Base-by-base conservation (phyloP, 73 alveolate species). In the Symbiodinium pilosum region DNA sequence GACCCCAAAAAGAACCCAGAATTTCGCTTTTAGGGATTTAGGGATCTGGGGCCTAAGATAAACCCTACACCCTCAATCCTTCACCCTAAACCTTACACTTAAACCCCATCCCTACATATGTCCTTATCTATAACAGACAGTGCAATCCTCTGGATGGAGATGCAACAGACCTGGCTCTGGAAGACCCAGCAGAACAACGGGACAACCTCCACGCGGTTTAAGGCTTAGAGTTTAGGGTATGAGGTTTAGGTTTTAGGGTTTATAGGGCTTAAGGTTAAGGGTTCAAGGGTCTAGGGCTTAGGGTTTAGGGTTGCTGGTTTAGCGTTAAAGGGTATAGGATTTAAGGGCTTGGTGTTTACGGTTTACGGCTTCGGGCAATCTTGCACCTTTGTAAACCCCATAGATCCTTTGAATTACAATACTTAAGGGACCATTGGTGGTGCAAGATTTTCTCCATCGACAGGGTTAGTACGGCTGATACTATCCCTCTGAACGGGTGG, bases 151-250 rank as follows among this genome's bases (percentile, higher is more conserved):
- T 26, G n/a, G 18, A 52, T 69, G 97, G 40, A 68, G 71, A 30
- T 26, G 47, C 39, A 91, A 88, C 73, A 91, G 26, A 2, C 97
- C 97, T 5, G 42, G 51, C n/a, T 83, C 75, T 30, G 97, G 97
- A 12, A 91, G 77, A 36, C 97, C 97, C 39, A 91, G 88, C 41
- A 91, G 54, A 7, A 91, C 97, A 12, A 91, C 87, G 12, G 77
- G 43, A 47, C 87, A 68, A 43, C 97, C 97, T n/a, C n/a, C n/a
- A 69, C 38, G 77, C 32, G 77, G 28, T 56, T 5, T 8, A 16
- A 6, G 73, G 73, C 21, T 56, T 56, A 56, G 73, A 32, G 73
- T 56, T 56, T 56, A 56, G 73, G 73, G 73, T 56, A 16, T 12
- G 14, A 14, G 59, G 59, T 47, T 47, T 64, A 28, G 77, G 40